Evolutionary conservation across 148 eudicot species (phyloP).

Genomic region (Fagopyrum homotropicum): DNA sequence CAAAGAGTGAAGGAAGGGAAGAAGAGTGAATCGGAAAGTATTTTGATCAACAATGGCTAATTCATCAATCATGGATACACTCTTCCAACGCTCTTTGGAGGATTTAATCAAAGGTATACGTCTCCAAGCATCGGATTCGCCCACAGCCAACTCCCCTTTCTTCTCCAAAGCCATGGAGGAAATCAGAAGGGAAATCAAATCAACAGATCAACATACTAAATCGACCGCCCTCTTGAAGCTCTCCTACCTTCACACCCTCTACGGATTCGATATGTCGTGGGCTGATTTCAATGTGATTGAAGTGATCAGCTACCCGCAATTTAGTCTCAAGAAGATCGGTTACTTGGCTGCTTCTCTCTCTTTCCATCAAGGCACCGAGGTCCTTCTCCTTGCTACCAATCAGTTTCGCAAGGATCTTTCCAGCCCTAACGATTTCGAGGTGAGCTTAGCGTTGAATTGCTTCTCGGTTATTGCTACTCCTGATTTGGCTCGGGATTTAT

Average conservation of each 20-base stretch:
- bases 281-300: conserved; percentile 76
- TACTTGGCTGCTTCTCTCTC: conserved; percentile 59
- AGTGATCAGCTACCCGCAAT: conserved; percentile 50
- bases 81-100: conserved; percentile 62
- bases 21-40: background rate
- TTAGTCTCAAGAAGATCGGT: conserved; percentile 52
- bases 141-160: conserved; percentile 33
- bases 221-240: conserved; percentile 71
- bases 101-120: conserved; percentile 78
- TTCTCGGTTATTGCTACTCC: conserved; percentile 43
- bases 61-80: conserved; percentile 58
- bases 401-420: conserved; percentile 77
- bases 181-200: conserved; percentile 66
- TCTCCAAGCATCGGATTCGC: conserved; percentile 30
- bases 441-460: conserved; percentile 52
- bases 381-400: conserved; percentile 64
- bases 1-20: background rate
- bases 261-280: conserved; percentile 41
- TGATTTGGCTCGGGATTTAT: conserved; percentile 66
- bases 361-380: conserved; percentile 50
- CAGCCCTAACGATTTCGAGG: conserved; percentile 47
- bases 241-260: conserved; percentile 54
- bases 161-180: conserved; percentile 59
- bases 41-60: conserved; percentile 18
- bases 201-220: conserved; percentile 65